A percentile compares a stretch with the other conserved stretches of the same genome.
Conservation (phyloP, 1,284 basidiomycete species). For the Peniophora sp. region DNA sequence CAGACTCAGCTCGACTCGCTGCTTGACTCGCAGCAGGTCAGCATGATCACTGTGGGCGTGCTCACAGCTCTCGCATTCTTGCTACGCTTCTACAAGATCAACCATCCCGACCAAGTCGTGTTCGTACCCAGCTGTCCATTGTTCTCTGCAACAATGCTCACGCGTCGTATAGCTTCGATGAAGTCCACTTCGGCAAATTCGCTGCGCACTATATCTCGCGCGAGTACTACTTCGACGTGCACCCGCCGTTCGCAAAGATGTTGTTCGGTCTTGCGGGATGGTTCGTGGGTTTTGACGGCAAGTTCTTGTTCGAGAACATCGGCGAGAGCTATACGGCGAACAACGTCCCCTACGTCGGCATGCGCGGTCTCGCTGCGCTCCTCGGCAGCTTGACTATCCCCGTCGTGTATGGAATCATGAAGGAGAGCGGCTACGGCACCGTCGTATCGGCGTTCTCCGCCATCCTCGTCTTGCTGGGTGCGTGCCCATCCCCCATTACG, state of each 20-base stretch:
- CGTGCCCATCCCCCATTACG: constrained; percentile 20
- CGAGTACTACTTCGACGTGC: constrained; percentile 99
- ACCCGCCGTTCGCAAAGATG: constrained; percentile 93
- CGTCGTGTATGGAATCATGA: constrained; percentile 94
- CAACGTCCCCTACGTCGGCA: constrained; percentile 90
- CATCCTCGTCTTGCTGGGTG: constrained; percentile 79
- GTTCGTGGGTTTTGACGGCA: constrained; percentile 94
- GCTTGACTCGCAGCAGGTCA: constrained; percentile 53
- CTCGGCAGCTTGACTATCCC: constrained; percentile 87
- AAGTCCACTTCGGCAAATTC: constrained; percentile 96
- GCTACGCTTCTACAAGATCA: constrained; percentile 89
- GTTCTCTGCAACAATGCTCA: constrained; percentile 5
- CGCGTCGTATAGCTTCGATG: constrained; percentile 70
- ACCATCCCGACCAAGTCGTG: constrained; percentile 92
- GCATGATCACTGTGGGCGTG: constrained; percentile 45
- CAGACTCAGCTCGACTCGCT: constrained; percentile 52
- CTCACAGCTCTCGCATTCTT: constrained; percentile 74
- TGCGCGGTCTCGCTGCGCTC: constrained; percentile 88
- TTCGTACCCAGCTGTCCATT: constrained; percentile 34
- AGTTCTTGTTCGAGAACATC: constrained; percentile 92
- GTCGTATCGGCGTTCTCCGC: constrained; percentile 87
- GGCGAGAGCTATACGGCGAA: constrained; percentile 86
- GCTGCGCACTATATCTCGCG: constrained; percentile 85
- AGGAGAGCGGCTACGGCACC: constrained; percentile 92
- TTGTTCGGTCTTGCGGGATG: constrained; percentile 90